These are phyloP conservation scores for Solanum okadae DNA, from an alignment of 257 asterid genomes.

Conservation along the genomic window DNA sequence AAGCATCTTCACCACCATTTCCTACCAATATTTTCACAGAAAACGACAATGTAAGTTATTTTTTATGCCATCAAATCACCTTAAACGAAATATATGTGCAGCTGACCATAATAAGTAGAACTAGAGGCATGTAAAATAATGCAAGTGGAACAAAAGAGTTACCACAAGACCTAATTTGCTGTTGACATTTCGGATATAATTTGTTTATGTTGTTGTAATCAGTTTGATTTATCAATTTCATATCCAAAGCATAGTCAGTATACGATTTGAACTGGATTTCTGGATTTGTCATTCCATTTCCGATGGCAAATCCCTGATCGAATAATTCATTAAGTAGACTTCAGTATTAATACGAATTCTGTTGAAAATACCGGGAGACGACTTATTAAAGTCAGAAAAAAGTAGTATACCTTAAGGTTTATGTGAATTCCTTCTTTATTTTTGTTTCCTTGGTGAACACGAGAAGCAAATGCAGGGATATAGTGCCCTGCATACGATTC, in stretches of 20 bases:
- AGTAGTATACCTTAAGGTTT: constrained; percentile 30
- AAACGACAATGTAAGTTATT: not conserved
- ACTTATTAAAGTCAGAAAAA: not conserved
- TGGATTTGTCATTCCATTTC: constrained; percentile 48
- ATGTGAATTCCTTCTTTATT: constrained; percentile 33
- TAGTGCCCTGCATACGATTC: constrained; percentile 60
- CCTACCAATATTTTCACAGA: not conserved
- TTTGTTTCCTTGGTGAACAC: constrained; percentile 47
- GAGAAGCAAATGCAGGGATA: constrained; percentile 46
- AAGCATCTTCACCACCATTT: not conserved
- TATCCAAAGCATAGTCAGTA: constrained; percentile 46
- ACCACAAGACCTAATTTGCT: constrained; percentile 3
- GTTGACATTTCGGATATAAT: not conserved
- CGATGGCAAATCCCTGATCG: constrained; percentile 47
- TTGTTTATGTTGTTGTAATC: constrained; percentile 25
- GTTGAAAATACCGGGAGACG: not conserved
- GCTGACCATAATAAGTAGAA: not conserved
- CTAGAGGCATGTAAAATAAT: not conserved
- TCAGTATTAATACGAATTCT: not conserved
- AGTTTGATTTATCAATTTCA: constrained; percentile 29
- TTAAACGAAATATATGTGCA: not conserved
- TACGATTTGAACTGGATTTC: constrained; percentile 46
- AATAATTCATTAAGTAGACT: not conserved
- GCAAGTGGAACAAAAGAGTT: not conserved
- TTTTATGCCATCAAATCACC: not conserved